Base-by-base conservation (phyloP, 2,329 filamentous ascomycete species). In the Verticillium nubilum region DNA sequence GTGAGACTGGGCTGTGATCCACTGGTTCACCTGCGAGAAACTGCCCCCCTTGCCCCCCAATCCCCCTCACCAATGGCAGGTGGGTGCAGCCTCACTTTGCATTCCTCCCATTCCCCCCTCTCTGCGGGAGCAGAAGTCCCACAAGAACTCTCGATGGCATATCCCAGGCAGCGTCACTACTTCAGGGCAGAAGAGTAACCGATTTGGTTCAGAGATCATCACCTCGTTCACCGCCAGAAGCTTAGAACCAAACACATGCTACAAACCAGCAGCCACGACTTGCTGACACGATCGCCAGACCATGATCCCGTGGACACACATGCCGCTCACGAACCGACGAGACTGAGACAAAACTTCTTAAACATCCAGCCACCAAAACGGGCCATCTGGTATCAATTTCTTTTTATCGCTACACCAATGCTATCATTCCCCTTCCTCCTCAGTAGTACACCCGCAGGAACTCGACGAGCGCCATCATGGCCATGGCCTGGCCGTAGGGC, bases 401-500 rank as follows among this genome's bases (percentile, higher is more conserved):
- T 47, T 47, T 31, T 47, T 47, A 47, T 47, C 37, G 37, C 37
- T 47, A 47, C 37, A 47, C 37, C 37, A n/a, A n/a, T n/a, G 19
- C 29, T 31, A 31, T 31, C 13, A 12, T 9, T 12, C 29, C 29
- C 2, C 29, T 12, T 12, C 29, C 13, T 31, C 37, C 37, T 47
- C n/a, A 61, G 26, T 60, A 62, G 63, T 66, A 73, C 31, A 80
- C 80, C 54, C 88, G 79, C 72, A 90, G 69, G 66, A 88, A 90
- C 73, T 94, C 90, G 0, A 88, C 89, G 63, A 93, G 71, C 0
- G 88, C 86, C 86, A 93, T 92, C 63, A 92, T 91, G 0, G 88
- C 90, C 90, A 93, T 92, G 0, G 89, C 88, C 71, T 93, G 90
- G 0, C 90, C 90, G 67, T 93, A 93, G 6, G 90, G 90, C 90